Conservation (phyloP, 2,329 filamentous ascomycete species). For the Diaporthe australafricana region DNA sequence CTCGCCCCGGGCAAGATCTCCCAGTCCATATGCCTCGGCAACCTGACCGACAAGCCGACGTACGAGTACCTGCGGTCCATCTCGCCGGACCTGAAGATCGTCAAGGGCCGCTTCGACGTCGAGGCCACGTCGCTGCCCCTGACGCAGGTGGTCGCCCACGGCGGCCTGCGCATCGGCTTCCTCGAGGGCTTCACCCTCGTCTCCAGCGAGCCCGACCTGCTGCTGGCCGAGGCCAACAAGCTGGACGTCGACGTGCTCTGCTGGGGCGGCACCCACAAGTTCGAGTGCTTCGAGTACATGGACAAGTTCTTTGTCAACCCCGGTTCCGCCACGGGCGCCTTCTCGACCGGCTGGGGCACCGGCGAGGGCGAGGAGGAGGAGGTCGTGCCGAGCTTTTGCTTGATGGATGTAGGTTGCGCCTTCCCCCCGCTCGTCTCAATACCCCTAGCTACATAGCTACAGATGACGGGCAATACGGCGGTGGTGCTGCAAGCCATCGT, state of each 20-base stretch:
- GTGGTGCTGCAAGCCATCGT: conserved; percentile 16
- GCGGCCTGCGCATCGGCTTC: conserved; percentile 73
- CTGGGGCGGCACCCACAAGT: conserved; percentile 76
- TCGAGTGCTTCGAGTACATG: conserved; percentile 80
- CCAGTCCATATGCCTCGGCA: conserved; percentile 83
- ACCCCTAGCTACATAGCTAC: not conserved
- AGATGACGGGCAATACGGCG: not conserved
- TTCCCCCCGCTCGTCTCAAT: not conserved
- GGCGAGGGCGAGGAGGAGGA: conserved; percentile 75
- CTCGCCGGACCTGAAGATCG: conserved; percentile 78
- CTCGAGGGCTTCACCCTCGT: conserved; percentile 77
- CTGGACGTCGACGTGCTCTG: conserved; percentile 77
- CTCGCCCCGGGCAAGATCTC: conserved; percentile 86
- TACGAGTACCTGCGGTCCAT: conserved; percentile 84
- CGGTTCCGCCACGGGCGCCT: conserved; percentile 74
- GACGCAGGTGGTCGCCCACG: conserved; percentile 75
- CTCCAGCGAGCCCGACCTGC: conserved; percentile 73
- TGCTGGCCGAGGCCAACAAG: conserved; percentile 75
- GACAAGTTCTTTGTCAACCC: conserved; percentile 81
- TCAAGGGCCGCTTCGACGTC: conserved; percentile 75
- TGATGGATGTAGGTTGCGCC: conserved; percentile 90
- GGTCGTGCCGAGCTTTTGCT: conserved; percentile 89
- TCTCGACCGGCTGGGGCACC: conserved; percentile 67
- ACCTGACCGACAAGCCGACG: conserved; percentile 82
- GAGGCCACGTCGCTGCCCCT: conserved; percentile 74